Base-by-base conservation (phyloP, 192 early-diverging fungal genomes). In the Polychytrium aggregatum region DNA sequence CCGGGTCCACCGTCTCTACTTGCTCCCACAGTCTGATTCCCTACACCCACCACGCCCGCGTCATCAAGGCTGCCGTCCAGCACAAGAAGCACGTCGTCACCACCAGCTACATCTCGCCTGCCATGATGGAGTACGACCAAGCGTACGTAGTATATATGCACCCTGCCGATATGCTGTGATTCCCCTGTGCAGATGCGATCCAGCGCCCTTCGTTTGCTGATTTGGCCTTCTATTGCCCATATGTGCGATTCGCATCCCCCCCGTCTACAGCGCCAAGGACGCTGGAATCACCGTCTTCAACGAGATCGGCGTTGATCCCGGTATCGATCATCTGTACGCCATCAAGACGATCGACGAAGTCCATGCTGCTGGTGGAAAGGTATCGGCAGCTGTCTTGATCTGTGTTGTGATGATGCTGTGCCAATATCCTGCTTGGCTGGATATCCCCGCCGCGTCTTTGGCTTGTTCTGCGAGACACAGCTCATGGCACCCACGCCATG, bases 251-350 rank as follows among this genome's bases (percentile, higher is more conserved):
- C 31, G 6, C 31, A 4, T 33, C 11, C 31, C 31, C 31, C 6
- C 31, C 6, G 31, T 37, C 14, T 30, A 18, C 30, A 74, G 68
- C 4, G 95, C 95, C 5, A 76, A 81, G 53, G 70, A 78, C 29
- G 83, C 88, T 16, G 82, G 78, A 1, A 80, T 98, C 16, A 85
- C 85, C 20, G 82, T 97, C 43, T 76, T 98, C 62, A 97, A 97
- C 65, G 95, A 98, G 68, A 90, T 98, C 47, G 95, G 95, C 9
- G 71, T 98, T 43, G 95, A 98, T 68, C 95, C 95, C 3, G 95
- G 72, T 38, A 95, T 98, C 53, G 95, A 98, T 58, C 95, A 98
- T 58, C 74, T 92, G 70, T 87, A 85, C 40, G 92, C 93, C 16
- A 90, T 97, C 81, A 90, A 90, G 59, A 82, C 89, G 44, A 92